Evolutionary conservation across 2,329 filamentous ascomycete species (phyloP), one percentile per base, ranked within the genome.

Genomic region (Neofusicoccum sp.): DNA sequence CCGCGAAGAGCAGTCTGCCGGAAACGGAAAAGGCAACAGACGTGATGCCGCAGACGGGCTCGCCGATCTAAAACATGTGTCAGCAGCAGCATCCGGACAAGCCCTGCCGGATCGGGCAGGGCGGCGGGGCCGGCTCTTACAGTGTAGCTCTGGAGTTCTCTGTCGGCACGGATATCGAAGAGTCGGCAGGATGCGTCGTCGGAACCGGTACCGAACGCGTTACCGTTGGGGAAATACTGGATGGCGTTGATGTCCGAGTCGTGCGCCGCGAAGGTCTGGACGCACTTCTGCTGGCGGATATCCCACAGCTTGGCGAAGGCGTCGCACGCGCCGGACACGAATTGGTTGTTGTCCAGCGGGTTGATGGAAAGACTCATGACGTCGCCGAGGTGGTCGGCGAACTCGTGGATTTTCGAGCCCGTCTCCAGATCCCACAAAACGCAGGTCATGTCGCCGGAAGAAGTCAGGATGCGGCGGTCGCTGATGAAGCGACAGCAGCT

Each of bases 351-450:
- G 81, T 98, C 97, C 64, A 96, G 96, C 1, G 95, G 95, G 80
- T 99, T 98, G 78, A 99, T 90, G 84, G 93, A 98, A 80, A 98
- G 92, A 82, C 93, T 98, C 95, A 99, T 99, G 68, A 99, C 95
- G 73, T 99, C 95, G 74, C 95, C 95, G 9, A 99, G 84, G 75
- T 99, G 95, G 78, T 99, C 95, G 72, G 95, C 95, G 69, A 98
- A 99, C 76, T 99, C 95, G 72, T 93, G 96, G 43, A 96, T 90
- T 81, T 97, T 97, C 66, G 93, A 91, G 61, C 95, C 95, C 0
- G 93, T 96, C 79, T 99, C 95, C 66, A 99, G 93, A 80, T 99
- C 95, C 95, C 95, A 99, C 73, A 98, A 90, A 89, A 98, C 97
- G 77, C 95, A 99, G 57, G 95, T 99, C 95, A 99, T 99, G 75